Conservation (phyloP, 2,329 filamentous ascomycete species). For the Beauveria bassiana region DNA sequence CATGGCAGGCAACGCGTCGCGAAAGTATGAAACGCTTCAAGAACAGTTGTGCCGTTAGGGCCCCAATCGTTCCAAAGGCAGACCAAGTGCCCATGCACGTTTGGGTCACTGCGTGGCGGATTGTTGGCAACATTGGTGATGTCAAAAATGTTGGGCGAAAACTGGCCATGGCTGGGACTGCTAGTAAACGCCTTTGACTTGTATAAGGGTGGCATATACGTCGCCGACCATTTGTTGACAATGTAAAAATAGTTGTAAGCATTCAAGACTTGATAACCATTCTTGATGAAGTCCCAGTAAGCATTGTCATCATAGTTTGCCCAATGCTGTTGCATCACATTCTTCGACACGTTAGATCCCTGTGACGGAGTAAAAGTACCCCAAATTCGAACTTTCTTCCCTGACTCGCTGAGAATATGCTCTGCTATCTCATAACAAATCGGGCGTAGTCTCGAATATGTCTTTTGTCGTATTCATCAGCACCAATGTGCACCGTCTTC, state of each 20-base stretch:
- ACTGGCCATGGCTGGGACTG: slow-evolving; percentile 3
- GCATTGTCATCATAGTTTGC: slow-evolving; percentile 16
- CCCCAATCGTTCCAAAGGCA: slow-evolving; percentile 20
- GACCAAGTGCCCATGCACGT: slow-evolving; percentile 15
- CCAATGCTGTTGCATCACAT: slow-evolving; percentile 29
- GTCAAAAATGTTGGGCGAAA: slow-evolving; percentile 18
- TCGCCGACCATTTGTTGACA: slow-evolving; percentile 28
- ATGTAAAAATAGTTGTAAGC: slow-evolving; percentile 17
- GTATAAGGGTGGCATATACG: slow-evolving; percentile 36
- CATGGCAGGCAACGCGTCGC: slow-evolving; percentile 16
- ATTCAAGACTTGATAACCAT: slow-evolving; percentile 19
- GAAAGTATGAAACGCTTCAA: slow-evolving; percentile 17
- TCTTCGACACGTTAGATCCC: slow-evolving; percentile 10
- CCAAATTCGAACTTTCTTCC: slow-evolving; percentile 44
- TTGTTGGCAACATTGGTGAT: slow-evolving; percentile 14
- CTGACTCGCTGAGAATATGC: slow-evolving; percentile 34
- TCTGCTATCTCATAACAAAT: slow-evolving; percentile 36
- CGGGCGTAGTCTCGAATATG: slow-evolving; percentile 38
- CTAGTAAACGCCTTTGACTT: slow-evolving; percentile 31
- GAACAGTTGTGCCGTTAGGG: slow-evolving; percentile 13
- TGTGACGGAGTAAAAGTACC: slow-evolving; percentile 29
- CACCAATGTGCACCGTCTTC: slow-evolving; percentile 47
- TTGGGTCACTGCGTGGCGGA: slow-evolving; percentile 10
- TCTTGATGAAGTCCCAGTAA: slow-evolving; percentile 15
- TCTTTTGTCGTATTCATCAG: slow-evolving; percentile 43